Conservation (phyloP, 208 protist species). For the Acanthamoeba lugdunensis region DNA sequence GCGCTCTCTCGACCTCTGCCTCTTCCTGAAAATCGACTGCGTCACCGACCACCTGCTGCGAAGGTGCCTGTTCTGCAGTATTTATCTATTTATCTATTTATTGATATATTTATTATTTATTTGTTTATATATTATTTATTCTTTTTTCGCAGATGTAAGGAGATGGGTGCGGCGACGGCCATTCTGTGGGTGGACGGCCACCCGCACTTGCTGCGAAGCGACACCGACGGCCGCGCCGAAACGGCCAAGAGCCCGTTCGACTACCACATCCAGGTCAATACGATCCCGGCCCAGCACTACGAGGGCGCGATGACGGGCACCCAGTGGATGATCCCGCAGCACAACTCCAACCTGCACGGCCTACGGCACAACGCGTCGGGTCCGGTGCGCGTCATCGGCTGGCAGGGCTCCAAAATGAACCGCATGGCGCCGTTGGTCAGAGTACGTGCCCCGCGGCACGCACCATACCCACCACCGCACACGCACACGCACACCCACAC, state of each 20-base stretch:
- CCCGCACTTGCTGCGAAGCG: background rate
- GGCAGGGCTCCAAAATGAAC: background rate
- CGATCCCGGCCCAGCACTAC: background rate
- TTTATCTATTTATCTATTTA: background rate
- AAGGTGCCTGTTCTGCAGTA: background rate
- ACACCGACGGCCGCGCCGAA: background rate
- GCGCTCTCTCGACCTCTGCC: background rate
- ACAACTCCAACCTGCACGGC: background rate
- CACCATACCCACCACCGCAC: no score
- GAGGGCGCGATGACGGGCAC: background rate
- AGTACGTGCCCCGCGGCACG: background rate
- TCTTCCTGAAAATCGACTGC: background rate
- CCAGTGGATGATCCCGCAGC: background rate
- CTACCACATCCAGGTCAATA: conserved; percentile 19
- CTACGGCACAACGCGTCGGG: background rate
- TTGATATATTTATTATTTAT: no score
- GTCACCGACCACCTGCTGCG: background rate
- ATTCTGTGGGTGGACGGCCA: conserved; percentile 5
- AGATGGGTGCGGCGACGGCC: background rate
- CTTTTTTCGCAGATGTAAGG: background rate
- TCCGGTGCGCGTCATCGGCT: background rate
- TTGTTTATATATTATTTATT: no score
- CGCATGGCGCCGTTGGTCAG: background rate
- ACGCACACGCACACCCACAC: background rate
- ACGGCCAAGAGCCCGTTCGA: background rate